Conservation (phyloP, 768 basidiomycete species). For the Rubroboletus pulcherrimus region DNA sequence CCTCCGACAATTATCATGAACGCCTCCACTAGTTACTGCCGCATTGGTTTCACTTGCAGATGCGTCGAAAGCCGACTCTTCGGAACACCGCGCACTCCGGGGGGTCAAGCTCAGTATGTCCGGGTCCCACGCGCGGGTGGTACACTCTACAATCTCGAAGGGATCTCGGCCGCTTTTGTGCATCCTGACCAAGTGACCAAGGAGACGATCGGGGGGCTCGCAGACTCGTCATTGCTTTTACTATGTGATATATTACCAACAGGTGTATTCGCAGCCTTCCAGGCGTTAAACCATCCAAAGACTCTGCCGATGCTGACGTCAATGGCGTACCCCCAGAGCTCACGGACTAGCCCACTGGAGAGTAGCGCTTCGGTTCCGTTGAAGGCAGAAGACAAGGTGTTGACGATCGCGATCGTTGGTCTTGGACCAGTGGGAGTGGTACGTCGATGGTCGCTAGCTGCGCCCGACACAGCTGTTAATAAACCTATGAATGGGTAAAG, state of each 20-base stretch:
- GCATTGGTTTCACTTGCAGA: conserved; percentile 68
- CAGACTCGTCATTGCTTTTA: conserved; percentile 66
- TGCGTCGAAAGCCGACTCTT: conserved; percentile 61
- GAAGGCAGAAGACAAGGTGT: conserved; percentile 42
- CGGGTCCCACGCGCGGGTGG: conserved; percentile 79
- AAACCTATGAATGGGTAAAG: conserved; percentile 21
- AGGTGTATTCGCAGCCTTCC: conserved; percentile 71
- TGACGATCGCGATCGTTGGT: conserved; percentile 68
- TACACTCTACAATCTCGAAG: conserved; percentile 62
- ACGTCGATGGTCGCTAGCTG: conserved; percentile 11
- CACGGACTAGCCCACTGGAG: conserved; percentile 5
- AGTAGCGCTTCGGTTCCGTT: conserved; percentile 23
- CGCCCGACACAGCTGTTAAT: background rate
- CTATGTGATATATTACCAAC: conserved; percentile 80
- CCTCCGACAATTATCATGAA: background rate
- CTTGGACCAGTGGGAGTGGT: conserved; percentile 77
- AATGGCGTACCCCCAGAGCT: conserved; percentile 51
- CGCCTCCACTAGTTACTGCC: conserved; percentile 51
- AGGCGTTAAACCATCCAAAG: conserved; percentile 72
- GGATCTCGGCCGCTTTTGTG: conserved; percentile 31
- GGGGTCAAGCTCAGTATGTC: conserved; percentile 77
- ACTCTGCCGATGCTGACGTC: conserved; percentile 56
- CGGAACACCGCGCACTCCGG: conserved; percentile 61
- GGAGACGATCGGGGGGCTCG: conserved; percentile 38
- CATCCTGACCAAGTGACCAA: conserved; percentile 30